Conservation (phyloP, 1,139 yeast species). For the Yarrowia galli region DNA sequence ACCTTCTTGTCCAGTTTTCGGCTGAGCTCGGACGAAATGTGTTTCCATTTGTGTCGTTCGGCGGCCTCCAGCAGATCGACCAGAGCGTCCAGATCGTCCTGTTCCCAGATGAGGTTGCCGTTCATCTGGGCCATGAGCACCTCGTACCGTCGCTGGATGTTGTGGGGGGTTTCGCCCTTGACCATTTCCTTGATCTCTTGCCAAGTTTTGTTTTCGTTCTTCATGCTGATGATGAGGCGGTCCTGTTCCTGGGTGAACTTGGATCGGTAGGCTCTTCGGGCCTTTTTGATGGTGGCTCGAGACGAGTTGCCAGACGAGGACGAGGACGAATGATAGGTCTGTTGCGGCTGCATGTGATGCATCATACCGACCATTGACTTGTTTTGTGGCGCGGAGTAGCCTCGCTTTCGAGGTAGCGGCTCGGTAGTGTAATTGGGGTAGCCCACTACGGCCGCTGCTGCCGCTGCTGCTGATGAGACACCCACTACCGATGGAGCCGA, state of each 20-base stretch:
- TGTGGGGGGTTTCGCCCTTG: conserved; percentile 42
- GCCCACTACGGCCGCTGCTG: background rate
- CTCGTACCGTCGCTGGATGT: conserved; percentile 42
- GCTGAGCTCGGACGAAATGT: conserved; percentile 51
- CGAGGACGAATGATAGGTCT: background rate
- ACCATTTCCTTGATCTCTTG: conserved; percentile 43
- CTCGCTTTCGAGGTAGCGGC: conserved; percentile 14
- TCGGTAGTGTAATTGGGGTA: conserved; percentile 22
- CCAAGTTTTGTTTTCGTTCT: conserved; percentile 44
- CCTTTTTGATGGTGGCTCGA: conserved; percentile 17
- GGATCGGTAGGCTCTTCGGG: conserved; percentile 38
- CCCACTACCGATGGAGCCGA: background rate
- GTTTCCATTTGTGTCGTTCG: conserved; percentile 56
- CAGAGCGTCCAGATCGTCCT: conserved; percentile 51
- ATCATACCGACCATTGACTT: background rate
- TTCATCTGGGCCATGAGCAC: conserved; percentile 39
- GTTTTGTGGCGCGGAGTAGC: conserved; percentile 22
- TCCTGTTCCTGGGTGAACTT: conserved; percentile 43
- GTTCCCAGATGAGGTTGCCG: conserved; percentile 47
- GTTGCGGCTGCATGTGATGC: background rate
- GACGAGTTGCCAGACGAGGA: conserved; percentile 13
- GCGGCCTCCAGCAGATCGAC: conserved; percentile 52
- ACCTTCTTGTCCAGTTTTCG: conserved; percentile 50
- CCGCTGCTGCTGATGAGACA: background rate
- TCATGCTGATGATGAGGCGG: conserved; percentile 41